phyloP scores from a whole-genome alignment of 495 filamentous ascomycete species.

The Aspergillus taichungensis region DNA sequence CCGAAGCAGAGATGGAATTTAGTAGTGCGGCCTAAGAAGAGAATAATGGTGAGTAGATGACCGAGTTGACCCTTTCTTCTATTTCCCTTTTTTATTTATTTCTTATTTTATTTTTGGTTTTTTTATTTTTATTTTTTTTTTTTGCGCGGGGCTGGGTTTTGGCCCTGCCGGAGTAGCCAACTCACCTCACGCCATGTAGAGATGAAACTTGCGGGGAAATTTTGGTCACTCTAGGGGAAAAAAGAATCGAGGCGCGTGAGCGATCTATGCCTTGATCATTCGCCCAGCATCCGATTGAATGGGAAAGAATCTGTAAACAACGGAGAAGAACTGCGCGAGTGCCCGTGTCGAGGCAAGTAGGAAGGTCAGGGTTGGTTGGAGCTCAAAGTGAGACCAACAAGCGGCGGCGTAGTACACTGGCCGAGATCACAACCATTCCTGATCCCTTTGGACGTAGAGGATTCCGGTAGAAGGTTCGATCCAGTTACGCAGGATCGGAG shows the following conservation, averaged over 20 bases:
- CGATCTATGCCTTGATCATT: not conserved
- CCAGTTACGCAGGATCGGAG: no score
- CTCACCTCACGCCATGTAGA: constrained; percentile 21
- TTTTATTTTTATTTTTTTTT: not conserved
- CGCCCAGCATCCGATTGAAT: constrained; percentile 2
- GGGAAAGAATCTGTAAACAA: not conserved
- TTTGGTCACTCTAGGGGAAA: constrained; percentile 1
- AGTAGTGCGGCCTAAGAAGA: no score
- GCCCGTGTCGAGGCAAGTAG: constrained; percentile 12
- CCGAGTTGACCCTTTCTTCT: no score
- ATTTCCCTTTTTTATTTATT: no score
- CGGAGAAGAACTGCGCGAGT: constrained; percentile 3
- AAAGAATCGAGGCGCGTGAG: constrained; percentile 6
- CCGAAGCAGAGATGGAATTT: no score
- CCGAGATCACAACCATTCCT: constrained; percentile 23
- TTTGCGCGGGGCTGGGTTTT: constrained; percentile 15
- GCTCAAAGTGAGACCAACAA: constrained; percentile 26
- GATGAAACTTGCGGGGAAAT: constrained; percentile 18
- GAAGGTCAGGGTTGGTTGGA: constrained; percentile 14
- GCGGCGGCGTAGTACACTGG: constrained; percentile 19
- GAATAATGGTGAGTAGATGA: no score
- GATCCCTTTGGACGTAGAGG: constrained; percentile 10
- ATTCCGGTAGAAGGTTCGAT: not conserved
- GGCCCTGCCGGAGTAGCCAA: constrained; percentile 11
- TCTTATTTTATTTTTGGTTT: no score